These are phyloP conservation scores for Xerocomus nothofagi DNA, from an alignment of 1,284 basidiomycete species.

Conservation along the genomic window DNA sequence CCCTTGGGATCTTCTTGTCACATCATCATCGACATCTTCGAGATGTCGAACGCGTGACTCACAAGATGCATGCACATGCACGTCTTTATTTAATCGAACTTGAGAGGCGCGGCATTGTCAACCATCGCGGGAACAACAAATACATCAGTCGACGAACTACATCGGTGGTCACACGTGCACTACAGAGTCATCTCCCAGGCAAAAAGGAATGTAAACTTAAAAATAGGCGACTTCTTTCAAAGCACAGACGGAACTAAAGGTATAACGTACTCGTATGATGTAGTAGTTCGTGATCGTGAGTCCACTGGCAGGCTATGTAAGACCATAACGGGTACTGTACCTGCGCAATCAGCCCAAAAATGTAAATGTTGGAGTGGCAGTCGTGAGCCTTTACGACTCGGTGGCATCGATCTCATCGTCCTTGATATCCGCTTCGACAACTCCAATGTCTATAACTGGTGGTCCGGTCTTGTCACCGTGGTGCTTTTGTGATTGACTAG, in stretches of 20 bases:
- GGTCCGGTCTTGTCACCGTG: conserved; percentile 40
- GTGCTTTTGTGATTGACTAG: conserved; percentile 32
- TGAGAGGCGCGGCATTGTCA: neutral
- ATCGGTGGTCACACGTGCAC: neutral
- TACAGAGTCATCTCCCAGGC: neutral
- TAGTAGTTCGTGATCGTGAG: neutral
- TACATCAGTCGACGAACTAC: neutral
- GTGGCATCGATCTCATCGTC: conserved; percentile 2
- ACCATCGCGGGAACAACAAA: neutral
- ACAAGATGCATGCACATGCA: too few relatives aligned
- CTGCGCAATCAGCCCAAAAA: conserved; percentile 6
- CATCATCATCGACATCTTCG: too few relatives aligned
- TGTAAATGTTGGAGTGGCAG: conserved; percentile 1
- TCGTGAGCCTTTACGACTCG: conserved; percentile 13
- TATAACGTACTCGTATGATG: conserved; percentile 12
- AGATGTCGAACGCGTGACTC: too few relatives aligned
- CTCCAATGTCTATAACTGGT: conserved; percentile 51
- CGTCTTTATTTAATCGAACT: neutral
- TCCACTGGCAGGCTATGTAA: conserved; percentile 13
- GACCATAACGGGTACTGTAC: neutral
- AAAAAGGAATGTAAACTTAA: neutral
- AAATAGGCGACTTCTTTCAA: neutral
- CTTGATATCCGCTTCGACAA: conserved; percentile 37
- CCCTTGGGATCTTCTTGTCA: too few relatives aligned
- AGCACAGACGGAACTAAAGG: neutral